These are phyloP conservation scores for Aspergillus ellipticus DNA, from an alignment of 495 filamentous ascomycete species.

Conservation along the genomic window DNA sequence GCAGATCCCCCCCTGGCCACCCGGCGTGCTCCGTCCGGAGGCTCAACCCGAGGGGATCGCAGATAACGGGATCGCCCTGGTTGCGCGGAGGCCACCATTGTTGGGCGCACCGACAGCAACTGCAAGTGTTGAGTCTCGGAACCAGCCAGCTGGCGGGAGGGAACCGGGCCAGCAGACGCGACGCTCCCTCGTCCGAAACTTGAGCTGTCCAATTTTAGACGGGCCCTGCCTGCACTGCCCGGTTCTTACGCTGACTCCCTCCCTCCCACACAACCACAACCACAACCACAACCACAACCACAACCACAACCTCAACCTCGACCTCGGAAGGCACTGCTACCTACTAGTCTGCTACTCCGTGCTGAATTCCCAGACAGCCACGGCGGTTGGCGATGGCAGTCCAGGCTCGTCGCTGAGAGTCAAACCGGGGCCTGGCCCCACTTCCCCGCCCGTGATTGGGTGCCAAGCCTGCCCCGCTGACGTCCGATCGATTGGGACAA, in stretches of 20 bases:
- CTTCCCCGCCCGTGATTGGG: no score
- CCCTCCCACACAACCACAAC: background rate
- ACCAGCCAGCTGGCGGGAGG: background rate
- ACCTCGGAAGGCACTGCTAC: no score
- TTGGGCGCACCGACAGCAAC: no score
- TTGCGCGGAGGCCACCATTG: background rate
- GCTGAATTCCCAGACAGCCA: no score
- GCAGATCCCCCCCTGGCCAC: background rate
- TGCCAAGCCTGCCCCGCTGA: no score
- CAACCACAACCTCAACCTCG: no score
- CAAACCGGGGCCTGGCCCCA: no score
- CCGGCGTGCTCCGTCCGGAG: background rate
- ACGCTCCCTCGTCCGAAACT: background rate
- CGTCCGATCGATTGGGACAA: no score
- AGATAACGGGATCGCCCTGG: background rate
- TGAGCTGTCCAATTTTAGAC: background rate
- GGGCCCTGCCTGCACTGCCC: background rate
- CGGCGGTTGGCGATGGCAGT: no score
- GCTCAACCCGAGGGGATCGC: background rate
- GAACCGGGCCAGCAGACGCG: background rate
- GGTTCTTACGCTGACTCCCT: background rate
- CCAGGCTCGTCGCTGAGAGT: no score
- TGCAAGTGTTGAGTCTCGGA: background rate
- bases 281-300: background rate
- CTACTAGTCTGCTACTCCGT: no score